These are phyloP conservation scores for Helianthus annuus DNA, from an alignment of 129 eudicot species.

Conservation along the genomic window HanXRQr2.0-SUNRISE NC_035438.2:2228637-2229136, in stretches of 20 bases:
- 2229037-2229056: conserved; percentile 93
- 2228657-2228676: too few species aligned
- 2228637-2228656: too few species aligned
- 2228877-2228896: conserved; percentile 94
- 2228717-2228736: too few species aligned
- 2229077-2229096: conserved; percentile 57
- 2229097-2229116: conserved; percentile 61
- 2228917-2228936: conserved; percentile 79
- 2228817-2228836: too few species aligned
- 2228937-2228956: conserved; percentile 78
- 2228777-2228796: too few species aligned
- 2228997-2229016: not conserved
- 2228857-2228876: conserved; percentile 96
- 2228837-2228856: conserved; percentile 42
- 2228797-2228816: too few species aligned
- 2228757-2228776: too few species aligned
- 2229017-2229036: conserved; percentile 40
- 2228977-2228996: not conserved
- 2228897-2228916: conserved; percentile 91
- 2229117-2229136: conserved; percentile 50
- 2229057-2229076: conserved; percentile 65
- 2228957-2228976: conserved; percentile 6
- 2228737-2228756: too few species aligned
- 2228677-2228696: too few species aligned
- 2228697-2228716: too few species aligned